Base-by-base conservation (phyloP, 805 yeast genomes). In the Ogataea henricii region DNA sequence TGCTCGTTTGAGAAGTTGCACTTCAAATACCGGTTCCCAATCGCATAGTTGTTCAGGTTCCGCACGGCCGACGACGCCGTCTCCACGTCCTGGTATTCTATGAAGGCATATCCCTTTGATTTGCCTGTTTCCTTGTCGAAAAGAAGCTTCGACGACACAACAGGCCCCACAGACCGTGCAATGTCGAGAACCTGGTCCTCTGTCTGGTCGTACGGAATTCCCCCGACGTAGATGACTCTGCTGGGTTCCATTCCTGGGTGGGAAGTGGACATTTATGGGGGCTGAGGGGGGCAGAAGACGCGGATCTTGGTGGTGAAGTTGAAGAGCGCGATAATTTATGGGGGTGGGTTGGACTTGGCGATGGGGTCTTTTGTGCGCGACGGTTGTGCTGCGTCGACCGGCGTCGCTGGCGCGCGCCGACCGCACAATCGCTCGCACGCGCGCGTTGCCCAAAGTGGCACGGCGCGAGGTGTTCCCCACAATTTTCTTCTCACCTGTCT, bases 51-150 rank as follows among this genome's bases (percentile, higher is more conserved):
- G 65, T 88, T 87, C 53, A 92, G 70, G 68, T 92, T 92, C 52
- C 97, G 73, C 22, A 90, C 96, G 0, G 98, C 97, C 16, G 92
- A 83, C 1, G 88, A 82, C 4, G 97, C 96, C 0, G 96, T 87
- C 57, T 88, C 96, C 10, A 79, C 71, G 64, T 92, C 95, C 41
- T 76, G 78, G 64, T 87, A 92, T 58, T 87, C 91, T 14, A 92
- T 85, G 59, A 87, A 88, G 4, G 96, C 96, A 61, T 83, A 88
- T 2, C 97, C 97, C 65, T 86, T 89, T 7, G 96, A 88, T 60
- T 83, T 84, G 2, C 97, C 97, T 0, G 96, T 90, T 46, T 83
- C 83, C 37, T 87, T 84, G 64, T 92, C 97, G 63, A 91, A 89
- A 65, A 89, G 76, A 60, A 92, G 76, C 62, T 85, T 83, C 49